Conservation (phyloP, 208 protist genomes). For the Trypanosoma congolense region DNA sequence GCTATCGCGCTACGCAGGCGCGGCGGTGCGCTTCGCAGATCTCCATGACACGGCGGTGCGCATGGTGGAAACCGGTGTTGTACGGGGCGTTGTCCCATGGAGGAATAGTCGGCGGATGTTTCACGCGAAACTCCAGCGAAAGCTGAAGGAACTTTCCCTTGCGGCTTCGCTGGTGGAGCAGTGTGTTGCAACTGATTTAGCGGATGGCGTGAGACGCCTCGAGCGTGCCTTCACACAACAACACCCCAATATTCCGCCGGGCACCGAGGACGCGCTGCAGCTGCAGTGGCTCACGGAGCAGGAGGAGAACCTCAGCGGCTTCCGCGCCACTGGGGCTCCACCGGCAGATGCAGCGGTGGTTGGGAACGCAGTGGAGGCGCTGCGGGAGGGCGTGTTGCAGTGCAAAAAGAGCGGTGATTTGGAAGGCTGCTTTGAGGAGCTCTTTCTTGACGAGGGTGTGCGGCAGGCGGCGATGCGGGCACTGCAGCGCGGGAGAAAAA, state of each 20-base stretch:
- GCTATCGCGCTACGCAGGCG: constrained; percentile 90
- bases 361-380: background rate
- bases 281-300: constrained; percentile 46
- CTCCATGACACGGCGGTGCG: constrained; percentile 95
- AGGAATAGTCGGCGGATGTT: constrained; percentile 86
- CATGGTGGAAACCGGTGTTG: constrained; percentile 93
- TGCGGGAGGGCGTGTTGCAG: constrained; percentile 4
- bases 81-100: constrained; percentile 91
- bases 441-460: constrained; percentile 43
- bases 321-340: constrained; percentile 1
- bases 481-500: constrained; percentile 12
- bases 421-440: constrained; percentile 33
- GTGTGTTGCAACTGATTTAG: constrained; percentile 22
- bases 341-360: no score
- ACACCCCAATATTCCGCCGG: constrained; percentile 33
- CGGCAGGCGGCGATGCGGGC: constrained; percentile 22
- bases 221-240: constrained; percentile 33
- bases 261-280: constrained; percentile 34
- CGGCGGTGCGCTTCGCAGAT: constrained; percentile 94
- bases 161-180: constrained; percentile 52
- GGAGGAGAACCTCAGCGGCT: constrained; percentile 2
- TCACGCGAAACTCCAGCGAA: constrained; percentile 88
- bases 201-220: constrained; percentile 36
- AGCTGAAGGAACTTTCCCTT: constrained; percentile 77
- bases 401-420: constrained; percentile 22